Conservation (phyloP, 73 alveolate species). For the Symbiodinium natans region DNA sequence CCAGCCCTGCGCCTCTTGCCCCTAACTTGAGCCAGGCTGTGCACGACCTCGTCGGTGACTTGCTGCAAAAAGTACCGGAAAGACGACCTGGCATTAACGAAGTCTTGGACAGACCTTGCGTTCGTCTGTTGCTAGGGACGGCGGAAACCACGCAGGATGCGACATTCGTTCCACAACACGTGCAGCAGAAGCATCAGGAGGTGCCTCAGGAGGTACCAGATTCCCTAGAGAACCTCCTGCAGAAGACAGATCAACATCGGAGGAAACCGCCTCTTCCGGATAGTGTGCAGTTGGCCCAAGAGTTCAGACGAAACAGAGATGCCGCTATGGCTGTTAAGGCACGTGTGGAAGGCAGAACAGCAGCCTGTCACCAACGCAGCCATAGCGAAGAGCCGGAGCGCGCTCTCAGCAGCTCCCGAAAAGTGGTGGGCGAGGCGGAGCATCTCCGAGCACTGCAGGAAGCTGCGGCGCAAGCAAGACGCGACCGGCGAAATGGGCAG, state of each 20-base stretch:
- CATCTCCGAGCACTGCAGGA: slow-evolving; percentile 87
- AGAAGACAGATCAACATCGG: slow-evolving; percentile 3
- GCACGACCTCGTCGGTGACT: slow-evolving; percentile 86
- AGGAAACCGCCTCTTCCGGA: slow-evolving; percentile 60
- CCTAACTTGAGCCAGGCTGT: slow-evolving; percentile 94
- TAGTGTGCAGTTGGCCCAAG: slow-evolving; percentile 34
- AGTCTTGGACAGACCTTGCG: slow-evolving; percentile 56
- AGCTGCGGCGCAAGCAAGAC: slow-evolving; percentile 80
- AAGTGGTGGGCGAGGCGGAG: slow-evolving; percentile 70
- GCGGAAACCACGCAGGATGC: slow-evolving; percentile 19
- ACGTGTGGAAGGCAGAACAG: slow-evolving; percentile 47
- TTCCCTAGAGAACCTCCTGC: neutral
- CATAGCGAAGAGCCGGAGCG: slow-evolving; percentile 49
- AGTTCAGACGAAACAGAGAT: slow-evolving; percentile 59
- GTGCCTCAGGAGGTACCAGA: neutral
- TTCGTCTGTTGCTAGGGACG: neutral
- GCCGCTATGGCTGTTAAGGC: slow-evolving; percentile 73
- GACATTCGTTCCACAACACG: slow-evolving; percentile 15
- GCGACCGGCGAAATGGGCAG: slow-evolving; percentile 69
- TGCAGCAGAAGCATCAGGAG: neutral
- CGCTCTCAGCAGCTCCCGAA: neutral
- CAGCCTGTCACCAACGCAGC: slow-evolving; percentile 1
- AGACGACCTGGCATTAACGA: slow-evolving; percentile 95
- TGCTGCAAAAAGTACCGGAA: slow-evolving; percentile 95
- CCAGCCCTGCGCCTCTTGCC: slow-evolving; percentile 94